Conservation (phyloP, 208 protist genomes). For the Leptomonas seymouri region DNA sequence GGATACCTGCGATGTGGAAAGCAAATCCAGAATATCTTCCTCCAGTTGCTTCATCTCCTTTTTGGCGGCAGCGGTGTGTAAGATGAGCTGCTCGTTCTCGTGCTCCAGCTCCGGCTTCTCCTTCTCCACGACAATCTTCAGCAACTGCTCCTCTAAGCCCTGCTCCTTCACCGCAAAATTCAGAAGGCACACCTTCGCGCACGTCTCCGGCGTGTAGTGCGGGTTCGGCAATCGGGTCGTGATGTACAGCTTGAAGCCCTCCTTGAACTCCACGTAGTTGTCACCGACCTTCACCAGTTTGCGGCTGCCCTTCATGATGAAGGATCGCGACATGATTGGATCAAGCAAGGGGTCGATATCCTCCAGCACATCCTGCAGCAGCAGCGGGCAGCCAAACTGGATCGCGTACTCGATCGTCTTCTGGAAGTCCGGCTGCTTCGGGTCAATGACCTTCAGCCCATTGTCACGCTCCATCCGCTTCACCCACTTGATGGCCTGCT, state of each 20-base stretch:
- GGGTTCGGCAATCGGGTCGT: constrained; percentile 98
- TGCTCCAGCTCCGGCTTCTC: constrained; percentile 98
- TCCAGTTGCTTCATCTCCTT: constrained; percentile 97
- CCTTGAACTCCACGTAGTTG: constrained; percentile 98
- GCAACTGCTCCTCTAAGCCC: constrained; percentile 98
- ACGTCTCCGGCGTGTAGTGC: constrained; percentile 98
- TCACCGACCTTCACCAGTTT: constrained; percentile 97
- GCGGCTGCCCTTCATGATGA: constrained; percentile 93
- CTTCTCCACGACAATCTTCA: constrained; percentile 97
- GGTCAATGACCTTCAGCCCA: constrained; percentile 94
- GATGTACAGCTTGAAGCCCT: constrained; percentile 98
- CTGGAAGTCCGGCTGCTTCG: constrained; percentile 95
- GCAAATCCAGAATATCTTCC: constrained; percentile 97
- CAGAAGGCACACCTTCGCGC: constrained; percentile 96
- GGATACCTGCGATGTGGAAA: constrained; percentile 92
- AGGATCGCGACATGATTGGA: constrained; percentile 94
- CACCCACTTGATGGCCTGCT: constrained; percentile 99
- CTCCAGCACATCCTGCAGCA: constrained; percentile 98
- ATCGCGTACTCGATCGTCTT: constrained; percentile 97
- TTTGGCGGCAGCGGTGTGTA: constrained; percentile 93
- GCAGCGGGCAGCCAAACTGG: constrained; percentile 96
- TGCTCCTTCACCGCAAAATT: constrained; percentile 99
- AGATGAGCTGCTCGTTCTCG: constrained; percentile 97
- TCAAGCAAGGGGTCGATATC: constrained; percentile 98
- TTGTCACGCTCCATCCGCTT: constrained; percentile 95